Evolutionary conservation across 257 asterid genomes (phyloP).

Genomic region (Schizonepeta tenuifolia): DNA sequence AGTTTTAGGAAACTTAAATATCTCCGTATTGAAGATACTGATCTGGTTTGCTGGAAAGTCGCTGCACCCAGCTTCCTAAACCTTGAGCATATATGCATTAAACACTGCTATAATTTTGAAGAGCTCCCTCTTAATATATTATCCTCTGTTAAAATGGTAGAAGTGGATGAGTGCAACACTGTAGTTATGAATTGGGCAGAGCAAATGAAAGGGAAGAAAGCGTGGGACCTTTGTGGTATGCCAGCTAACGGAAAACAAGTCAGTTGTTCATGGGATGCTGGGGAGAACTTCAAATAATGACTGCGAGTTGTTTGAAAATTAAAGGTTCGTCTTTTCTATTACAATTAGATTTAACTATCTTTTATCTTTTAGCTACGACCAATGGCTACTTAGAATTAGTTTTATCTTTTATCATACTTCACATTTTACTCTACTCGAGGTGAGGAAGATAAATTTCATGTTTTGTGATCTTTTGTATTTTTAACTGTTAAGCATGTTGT

Average conservation of each 20-base stretch:
- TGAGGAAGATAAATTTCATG: too few species aligned
- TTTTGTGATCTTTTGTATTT: too few species aligned
- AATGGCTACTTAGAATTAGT: too few species aligned
- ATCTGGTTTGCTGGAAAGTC: constrained; percentile 2
- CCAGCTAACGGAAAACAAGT: neutral
- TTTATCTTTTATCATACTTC: too few species aligned
- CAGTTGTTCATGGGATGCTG: constrained; percentile 13
- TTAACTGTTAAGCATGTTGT: too few species aligned
- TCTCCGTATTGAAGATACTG: constrained; percentile 23
- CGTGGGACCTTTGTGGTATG: neutral
- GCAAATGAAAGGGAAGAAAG: neutral
- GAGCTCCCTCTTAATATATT: neutral
- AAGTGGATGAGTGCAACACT: neutral
- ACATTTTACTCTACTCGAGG: too few species aligned
- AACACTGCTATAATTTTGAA: constrained; percentile 10
- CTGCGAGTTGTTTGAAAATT: too few species aligned
- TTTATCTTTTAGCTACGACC: too few species aligned
- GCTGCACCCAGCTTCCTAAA: neutral
- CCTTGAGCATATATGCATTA: neutral
- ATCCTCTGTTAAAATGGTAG: neutral
- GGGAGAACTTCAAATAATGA: neutral
- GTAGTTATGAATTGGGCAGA: neutral
- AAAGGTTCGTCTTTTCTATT: neutral
- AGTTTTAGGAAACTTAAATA: neutral
- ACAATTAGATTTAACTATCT: too few species aligned